Evolutionary conservation across 1,284 basidiomycete genomes (phyloP).

Genomic region (Cryptococcus sp.): DNA sequence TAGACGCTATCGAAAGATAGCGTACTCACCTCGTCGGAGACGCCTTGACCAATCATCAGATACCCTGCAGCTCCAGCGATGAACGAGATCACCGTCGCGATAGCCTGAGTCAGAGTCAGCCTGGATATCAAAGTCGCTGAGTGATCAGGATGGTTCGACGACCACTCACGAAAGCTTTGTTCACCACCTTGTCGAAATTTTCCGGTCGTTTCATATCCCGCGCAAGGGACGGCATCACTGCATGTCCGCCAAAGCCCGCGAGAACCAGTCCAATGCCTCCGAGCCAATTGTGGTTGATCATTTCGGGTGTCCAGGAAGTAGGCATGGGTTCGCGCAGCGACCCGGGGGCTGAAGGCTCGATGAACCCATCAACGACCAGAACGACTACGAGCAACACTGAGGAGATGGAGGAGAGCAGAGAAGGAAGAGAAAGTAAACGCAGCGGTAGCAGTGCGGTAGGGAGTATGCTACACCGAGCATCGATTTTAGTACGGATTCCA

Average conservation of each 20-base stretch:
- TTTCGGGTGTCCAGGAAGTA: conserved; percentile 66
- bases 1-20: not conserved
- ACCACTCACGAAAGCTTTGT: conserved; percentile 45
- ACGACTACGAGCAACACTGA: conserved; percentile 76
- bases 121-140: not conserved
- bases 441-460: conserved; percentile 83
- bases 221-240: conserved; percentile 85
- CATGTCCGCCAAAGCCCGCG: conserved; percentile 96
- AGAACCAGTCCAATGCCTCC: conserved; percentile 79
- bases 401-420: conserved; percentile 78
- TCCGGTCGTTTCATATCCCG: conserved; percentile 85
- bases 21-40: conserved; percentile 74
- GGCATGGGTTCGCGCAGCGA: conserved; percentile 73
- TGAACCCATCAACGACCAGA: conserved; percentile 79
- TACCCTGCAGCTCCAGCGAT: conserved; percentile 84
- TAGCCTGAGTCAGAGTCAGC: conserved; percentile 54
- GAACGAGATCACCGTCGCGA: conserved; percentile 76
- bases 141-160: too few species aligned
- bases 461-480: conserved; percentile 60
- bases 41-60: conserved; percentile 81
- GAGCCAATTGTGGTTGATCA: conserved; percentile 56
- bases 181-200: conserved; percentile 63
- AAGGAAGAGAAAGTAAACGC: conserved; percentile 79
- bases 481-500: not conserved
- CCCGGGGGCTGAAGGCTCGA: conserved; percentile 76